Evolutionary conservation across 2,329 filamentous ascomycete species (phyloP).

Genomic region (Cytospora piceicola): DNA sequence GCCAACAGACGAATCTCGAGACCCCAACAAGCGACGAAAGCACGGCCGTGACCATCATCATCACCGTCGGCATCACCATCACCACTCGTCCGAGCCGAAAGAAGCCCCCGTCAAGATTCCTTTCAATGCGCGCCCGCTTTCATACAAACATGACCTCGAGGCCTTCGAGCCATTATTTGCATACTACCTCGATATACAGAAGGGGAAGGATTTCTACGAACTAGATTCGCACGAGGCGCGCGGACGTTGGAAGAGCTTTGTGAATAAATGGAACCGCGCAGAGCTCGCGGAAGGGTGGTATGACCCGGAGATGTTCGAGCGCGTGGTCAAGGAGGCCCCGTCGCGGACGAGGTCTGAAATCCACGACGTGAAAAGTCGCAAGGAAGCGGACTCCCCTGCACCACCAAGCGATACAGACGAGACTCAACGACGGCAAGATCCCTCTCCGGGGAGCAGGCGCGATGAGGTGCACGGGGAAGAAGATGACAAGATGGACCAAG

Average conservation of each 20-base stretch:
- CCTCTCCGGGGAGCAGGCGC: conserved; percentile 23
- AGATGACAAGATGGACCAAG: conserved; percentile 41
- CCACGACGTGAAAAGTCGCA: not conserved
- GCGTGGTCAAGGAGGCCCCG: conserved; percentile 27
- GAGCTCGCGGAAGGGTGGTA: conserved; percentile 94
- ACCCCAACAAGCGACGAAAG: conserved; percentile 8
- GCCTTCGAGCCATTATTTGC: conserved; percentile 74
- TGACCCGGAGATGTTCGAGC: conserved; percentile 70
- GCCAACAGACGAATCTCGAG: not conserved
- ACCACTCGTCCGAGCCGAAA: not conserved
- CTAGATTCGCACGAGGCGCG: conserved; percentile 76
- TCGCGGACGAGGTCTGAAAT: not conserved
- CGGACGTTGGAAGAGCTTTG: conserved; percentile 92
- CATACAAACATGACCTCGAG: conserved; percentile 66
- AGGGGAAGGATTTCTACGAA: conserved; percentile 69
- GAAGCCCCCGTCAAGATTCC: conserved; percentile 54
- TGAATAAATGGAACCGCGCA: conserved; percentile 87
- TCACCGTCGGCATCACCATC: not conserved
- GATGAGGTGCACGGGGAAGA: conserved; percentile 28
- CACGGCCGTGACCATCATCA: conserved; percentile 9
- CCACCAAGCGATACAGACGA: conserved; percentile 38
- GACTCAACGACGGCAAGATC: conserved; percentile 7
- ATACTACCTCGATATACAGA: conserved; percentile 87
- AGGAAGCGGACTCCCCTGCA: not conserved
- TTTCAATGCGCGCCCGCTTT: conserved; percentile 66